Evolutionary conservation across 2,329 filamentous ascomycete genomes (phyloP), one percentile per base, ranked within the genome.

Genomic region (Diplocarpon rosae): DNA sequence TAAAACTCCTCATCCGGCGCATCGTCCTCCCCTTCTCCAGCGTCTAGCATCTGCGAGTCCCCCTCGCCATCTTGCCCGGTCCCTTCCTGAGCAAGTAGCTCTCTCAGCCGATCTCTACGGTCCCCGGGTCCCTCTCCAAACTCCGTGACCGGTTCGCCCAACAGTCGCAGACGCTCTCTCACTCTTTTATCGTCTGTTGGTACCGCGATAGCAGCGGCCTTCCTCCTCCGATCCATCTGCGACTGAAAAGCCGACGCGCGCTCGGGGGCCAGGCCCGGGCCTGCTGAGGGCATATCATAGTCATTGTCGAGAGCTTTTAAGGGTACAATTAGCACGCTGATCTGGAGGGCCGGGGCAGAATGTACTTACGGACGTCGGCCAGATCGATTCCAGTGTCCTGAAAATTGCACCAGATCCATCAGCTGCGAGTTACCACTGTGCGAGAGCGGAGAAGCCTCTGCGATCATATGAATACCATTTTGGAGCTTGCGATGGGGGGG

Each of bases 1-100:
- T 95, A 98, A 64, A 95, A 98, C 56, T 98, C 92, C 59, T 96
- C 88, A 53, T 93, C 85, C 55, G 82, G 78, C 42, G 89, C 85
- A 38, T 58, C 56, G 14, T 79, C 78, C 4, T 76, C 78, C 1
- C 77, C 76, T 0, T 69, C 72, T 14, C 63, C 66, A 42, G 63
- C 73, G 57, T 72, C 72, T 33, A 63, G 62, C 67, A 80, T 80
- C 36, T 69, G 66, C 15, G 69, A 59, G 60, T 85, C 81, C 35
- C 72, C 73, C 53, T 81, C 80, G 42, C 75, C 79, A 1, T 66
- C 69, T 50, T 78, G 69, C 32, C 69, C 63, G 16, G 66, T 71
- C 13, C 66, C 68, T 52, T 76, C 74, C 60, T 89, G 83, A 1
- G 78, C 75, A 52, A 98, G 69, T 24, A 95, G 68, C 57, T 87